Conservation (phyloP, 1,284 basidiomycete species). For the Cryptococcus wingfieldii region DNA sequence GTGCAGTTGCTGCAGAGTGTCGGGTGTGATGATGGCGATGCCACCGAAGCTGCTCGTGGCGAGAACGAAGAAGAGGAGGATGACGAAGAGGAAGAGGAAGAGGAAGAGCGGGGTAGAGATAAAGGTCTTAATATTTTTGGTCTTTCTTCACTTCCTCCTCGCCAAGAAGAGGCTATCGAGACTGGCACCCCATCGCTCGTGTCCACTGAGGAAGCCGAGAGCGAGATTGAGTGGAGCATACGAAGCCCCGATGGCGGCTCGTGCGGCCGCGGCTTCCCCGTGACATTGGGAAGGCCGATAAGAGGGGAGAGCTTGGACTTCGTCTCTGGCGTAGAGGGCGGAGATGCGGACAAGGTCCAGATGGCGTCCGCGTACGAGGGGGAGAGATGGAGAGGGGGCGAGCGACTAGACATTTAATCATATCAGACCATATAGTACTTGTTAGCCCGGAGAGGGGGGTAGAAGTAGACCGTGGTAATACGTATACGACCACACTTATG, state of each 20-base stretch:
- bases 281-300: neutral
- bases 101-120: neutral
- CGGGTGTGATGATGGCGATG: slow-evolving; percentile 5
- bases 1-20: slow-evolving; percentile 29
- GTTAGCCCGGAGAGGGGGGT: too few relatives aligned
- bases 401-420: too few relatives aligned
- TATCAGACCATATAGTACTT: too few relatives aligned
- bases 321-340: too few relatives aligned
- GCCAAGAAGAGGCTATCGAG: neutral
- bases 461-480: too few relatives aligned
- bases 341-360: too few relatives aligned
- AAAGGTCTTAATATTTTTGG: neutral
- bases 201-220: slow-evolving; percentile 19
- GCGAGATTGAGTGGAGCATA: slow-evolving; percentile 18
- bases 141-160: neutral
- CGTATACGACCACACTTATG: too few relatives aligned
- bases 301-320: neutral
- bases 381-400: too few relatives aligned
- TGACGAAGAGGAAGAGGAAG: neutral
- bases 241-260: slow-evolving; percentile 8
- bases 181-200: slow-evolving; percentile 23
- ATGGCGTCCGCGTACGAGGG: too few relatives aligned
- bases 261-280: neutral
- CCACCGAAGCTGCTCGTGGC: neutral
- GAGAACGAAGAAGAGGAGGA: slow-evolving; percentile 7